Base-by-base conservation (phyloP, 148 eudicot species). In the Chenopodium formosanum region DNA sequence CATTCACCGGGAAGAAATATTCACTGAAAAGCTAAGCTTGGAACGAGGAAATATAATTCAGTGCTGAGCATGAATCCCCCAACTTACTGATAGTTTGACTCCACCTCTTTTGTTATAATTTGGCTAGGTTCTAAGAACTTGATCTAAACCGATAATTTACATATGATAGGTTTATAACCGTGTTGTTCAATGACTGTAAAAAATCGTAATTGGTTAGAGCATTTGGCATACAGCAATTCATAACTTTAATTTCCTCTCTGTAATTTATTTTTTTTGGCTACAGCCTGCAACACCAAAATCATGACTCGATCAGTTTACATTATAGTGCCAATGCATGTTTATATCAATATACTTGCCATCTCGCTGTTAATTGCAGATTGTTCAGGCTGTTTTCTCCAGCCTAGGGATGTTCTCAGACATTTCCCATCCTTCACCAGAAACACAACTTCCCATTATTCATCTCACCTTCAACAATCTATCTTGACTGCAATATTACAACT, bases 1-100 rank as follows among this genome's bases (percentile, higher is more conserved):
- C 87, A 73, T 85, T 85, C 75, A 73, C 87, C 5, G 87, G 87
- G 65, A 85, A 85, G 87, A 85, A 85, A 70, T 85, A 85, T 68
- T 67, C 84, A 69, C 78, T 85, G 19, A 85, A 85, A 71, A 62
- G 70, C 53, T 77, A 83, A 77, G 48, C 60, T 3, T 2, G 19
- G 67, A 22, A 20, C 29, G 56, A 6, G 53, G 44, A 37, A 29
- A 62, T 19, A 67, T 72, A 67, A 29, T 27, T 67, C 23, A 75
- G 70, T 74, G 23, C 37, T 73, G 66, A 73, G 46, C 64, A 40
- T 77, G 63, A 71, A 71, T 37, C 17, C 10, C 17, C 10, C 63
- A 48, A 78, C 66, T 63, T 47, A 8, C 73, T 72, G 67, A 73
- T 48, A 68, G 50, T 71, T 62, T 37, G 52, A 40, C 64, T 70